Conservation (phyloP, 768 basidiomycete species). For the Chalciporus pseudorubinellus region DNA sequence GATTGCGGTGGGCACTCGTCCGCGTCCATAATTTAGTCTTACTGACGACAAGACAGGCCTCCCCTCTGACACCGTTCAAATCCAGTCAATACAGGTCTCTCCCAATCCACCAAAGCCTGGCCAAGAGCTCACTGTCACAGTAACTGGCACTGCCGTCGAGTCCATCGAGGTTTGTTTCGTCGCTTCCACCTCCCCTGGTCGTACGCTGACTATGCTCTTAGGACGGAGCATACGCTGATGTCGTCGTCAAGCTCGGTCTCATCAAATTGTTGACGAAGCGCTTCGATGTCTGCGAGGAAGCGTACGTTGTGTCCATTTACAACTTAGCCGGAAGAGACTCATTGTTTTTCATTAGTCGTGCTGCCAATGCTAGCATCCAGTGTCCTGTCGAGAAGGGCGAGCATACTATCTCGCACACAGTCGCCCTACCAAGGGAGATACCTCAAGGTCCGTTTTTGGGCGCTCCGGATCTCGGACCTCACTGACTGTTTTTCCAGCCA, state of each 20-base stretch:
- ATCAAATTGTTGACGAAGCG: constrained; percentile 81
- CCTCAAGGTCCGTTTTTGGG: constrained; percentile 56
- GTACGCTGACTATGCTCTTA: constrained; percentile 32
- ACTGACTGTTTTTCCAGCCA: constrained; percentile 52
- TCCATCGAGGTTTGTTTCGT: constrained; percentile 57
- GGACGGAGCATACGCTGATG: constrained; percentile 91
- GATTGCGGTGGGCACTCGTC: constrained; percentile 66
- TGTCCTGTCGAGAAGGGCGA: constrained; percentile 79
- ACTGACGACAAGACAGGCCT: constrained; percentile 38
- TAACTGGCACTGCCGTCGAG: constrained; percentile 55
- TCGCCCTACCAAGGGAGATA: constrained; percentile 87
- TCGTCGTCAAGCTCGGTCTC: constrained; percentile 89
- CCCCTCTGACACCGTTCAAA: constrained; percentile 47
- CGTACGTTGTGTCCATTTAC: constrained; percentile 53
- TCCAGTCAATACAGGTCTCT: constrained; percentile 67
- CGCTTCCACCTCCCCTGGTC: neutral
- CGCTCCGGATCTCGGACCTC: neutral
- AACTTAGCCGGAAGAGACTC: neutral
- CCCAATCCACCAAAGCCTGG: constrained; percentile 94
- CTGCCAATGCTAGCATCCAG: constrained; percentile 70
- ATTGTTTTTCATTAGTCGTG: constrained; percentile 45
- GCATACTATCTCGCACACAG: constrained; percentile 78
- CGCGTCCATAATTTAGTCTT: neutral
- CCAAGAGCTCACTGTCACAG: constrained; percentile 81
- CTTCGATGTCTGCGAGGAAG: constrained; percentile 92